Conservation (phyloP, 257 asterid genomes). For the Solanum sparsipilum region DNA sequence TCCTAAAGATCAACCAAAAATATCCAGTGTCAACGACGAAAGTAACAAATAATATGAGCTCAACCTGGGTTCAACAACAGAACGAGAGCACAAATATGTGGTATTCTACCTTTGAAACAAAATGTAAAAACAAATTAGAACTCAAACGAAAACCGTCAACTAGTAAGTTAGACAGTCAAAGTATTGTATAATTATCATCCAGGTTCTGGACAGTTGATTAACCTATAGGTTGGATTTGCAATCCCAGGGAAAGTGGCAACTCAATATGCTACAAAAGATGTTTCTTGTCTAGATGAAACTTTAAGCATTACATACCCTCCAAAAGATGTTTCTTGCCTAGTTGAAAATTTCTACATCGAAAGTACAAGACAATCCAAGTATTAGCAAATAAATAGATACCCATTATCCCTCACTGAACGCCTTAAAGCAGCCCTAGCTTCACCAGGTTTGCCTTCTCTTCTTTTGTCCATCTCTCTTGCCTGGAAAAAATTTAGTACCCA, state of each 20-base stretch:
- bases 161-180: background rate
- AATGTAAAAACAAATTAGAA: background rate
- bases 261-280: background rate
- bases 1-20: slow-evolving; percentile 29
- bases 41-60: background rate
- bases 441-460: slow-evolving; percentile 94
- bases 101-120: background rate
- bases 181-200: background rate
- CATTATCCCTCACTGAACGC: slow-evolving; percentile 96
- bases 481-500: slow-evolving; percentile 11
- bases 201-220: background rate
- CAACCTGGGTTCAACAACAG: background rate
- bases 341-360: background rate
- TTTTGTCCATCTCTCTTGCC: slow-evolving; percentile 99
- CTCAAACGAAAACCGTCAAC: background rate
- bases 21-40: slow-evolving; percentile 1
- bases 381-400: slow-evolving; percentile 30
- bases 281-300: background rate
- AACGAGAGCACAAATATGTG: background rate
- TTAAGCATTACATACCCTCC: background rate
- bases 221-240: background rate
- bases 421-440: slow-evolving; percentile 89
- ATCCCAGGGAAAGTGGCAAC: background rate
- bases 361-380: background rate
- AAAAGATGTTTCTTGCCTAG: background rate